Evolutionary conservation across 2,329 filamentous ascomycete genomes (phyloP).

Genomic region (Aspergillus hortae): DNA sequence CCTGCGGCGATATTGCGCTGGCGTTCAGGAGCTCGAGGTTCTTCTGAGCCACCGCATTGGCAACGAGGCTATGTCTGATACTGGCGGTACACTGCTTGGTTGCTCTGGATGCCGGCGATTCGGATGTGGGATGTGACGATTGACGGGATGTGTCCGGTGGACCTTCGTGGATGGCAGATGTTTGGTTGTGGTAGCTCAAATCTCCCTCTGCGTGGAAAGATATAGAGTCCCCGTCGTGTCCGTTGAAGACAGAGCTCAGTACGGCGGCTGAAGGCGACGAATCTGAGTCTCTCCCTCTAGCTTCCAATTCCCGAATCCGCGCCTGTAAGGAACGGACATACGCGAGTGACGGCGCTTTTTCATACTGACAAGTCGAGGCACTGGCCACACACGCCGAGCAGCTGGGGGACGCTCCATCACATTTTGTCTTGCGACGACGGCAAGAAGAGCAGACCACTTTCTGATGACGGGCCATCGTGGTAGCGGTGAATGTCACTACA

Average conservation of each 20-base stretch:
- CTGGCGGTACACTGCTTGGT: not conserved
- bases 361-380: not conserved
- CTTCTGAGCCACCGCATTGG: constrained; percentile 5
- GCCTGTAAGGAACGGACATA: not conserved
- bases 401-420: not conserved
- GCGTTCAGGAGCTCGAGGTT: constrained; percentile 4
- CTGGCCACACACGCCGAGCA: not conserved
- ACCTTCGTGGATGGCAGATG: constrained; percentile 1
- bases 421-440: not conserved
- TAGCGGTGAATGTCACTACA: not conserved
- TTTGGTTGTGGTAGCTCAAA: not conserved
- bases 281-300: not conserved
- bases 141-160: no score
- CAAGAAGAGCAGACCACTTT: not conserved
- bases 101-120: not conserved
- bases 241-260: not conserved
- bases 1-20: constrained; percentile 12
- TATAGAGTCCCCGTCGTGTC: not conserved
- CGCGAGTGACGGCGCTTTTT: not conserved
- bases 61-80: constrained; percentile 1
- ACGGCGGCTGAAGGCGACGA: not conserved
- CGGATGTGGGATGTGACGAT: not conserved
- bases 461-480: not conserved
- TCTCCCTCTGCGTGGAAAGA: not conserved
- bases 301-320: not conserved